A percentile compares a stretch with the other conserved stretches of the same genome.
These are phyloP conservation scores for Pseudopithomyces chartarum DNA, from an alignment of 2,329 filamentous ascomycete species.

Conservation along the genomic window DNA sequence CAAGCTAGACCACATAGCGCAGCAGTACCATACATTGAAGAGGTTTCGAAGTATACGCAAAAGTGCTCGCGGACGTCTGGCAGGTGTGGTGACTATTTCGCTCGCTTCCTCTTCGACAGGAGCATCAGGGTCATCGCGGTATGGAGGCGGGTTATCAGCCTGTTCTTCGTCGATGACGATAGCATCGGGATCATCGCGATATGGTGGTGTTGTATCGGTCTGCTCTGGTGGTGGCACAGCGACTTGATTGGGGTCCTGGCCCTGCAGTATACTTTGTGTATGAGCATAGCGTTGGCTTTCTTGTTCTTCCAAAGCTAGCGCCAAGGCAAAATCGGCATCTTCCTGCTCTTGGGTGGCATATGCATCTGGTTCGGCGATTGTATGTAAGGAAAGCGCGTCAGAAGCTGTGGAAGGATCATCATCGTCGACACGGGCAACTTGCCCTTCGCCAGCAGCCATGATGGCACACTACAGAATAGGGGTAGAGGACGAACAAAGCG, in stretches of 20 bases:
- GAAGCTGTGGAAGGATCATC: slow-evolving; percentile 10
- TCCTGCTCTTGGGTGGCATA: slow-evolving; percentile 18
- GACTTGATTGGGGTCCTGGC: background rate
- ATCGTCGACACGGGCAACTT: background rate
- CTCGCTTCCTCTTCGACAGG: slow-evolving; percentile 6
- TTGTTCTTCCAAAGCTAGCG: slow-evolving; percentile 14
- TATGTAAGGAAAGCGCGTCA: slow-evolving; percentile 17
- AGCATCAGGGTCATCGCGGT: slow-evolving; percentile 16
- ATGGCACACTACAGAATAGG: background rate
- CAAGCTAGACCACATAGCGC: background rate
- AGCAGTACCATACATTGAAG: slow-evolving; percentile 2
- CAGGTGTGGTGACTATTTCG: background rate
- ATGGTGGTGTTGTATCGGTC: background rate
- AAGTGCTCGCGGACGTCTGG: background rate
- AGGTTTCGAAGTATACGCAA: slow-evolving; percentile 3
- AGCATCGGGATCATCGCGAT: slow-evolving; percentile 15
- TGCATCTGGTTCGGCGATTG: slow-evolving; percentile 17
- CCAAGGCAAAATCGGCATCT: slow-evolving; percentile 18
- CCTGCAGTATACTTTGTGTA: background rate
- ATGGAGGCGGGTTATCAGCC: slow-evolving; percentile 6
- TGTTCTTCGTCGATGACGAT: background rate
- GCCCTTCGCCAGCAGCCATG: slow-evolving; percentile 7
- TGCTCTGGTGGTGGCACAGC: background rate
- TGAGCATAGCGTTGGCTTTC: slow-evolving; percentile 6
- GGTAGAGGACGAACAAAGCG: background rate